These are phyloP conservation scores for Tripterygium wilfordii DNA, from an alignment of 177 flowering plant genomes.

Conservation along the genomic window DNA sequence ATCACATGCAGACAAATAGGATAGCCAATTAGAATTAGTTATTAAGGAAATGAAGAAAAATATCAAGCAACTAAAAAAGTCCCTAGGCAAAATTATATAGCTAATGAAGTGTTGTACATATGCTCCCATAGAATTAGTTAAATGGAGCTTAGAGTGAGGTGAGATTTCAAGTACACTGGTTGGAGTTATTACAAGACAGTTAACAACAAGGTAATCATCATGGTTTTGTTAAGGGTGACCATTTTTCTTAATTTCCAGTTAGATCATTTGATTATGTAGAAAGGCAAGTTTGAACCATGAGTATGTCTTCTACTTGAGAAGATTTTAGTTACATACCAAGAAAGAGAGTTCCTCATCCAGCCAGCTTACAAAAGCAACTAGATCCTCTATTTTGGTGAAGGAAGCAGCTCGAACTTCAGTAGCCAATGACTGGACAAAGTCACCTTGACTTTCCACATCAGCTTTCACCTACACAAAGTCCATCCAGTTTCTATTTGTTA, in stretches of 20 bases:
- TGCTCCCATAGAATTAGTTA: no score
- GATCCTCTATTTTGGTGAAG: constrained; percentile 72
- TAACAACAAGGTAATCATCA: no score
- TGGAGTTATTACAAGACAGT: no score
- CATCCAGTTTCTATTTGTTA: constrained; percentile 4
- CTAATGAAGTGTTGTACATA: no score
- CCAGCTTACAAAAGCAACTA: constrained; percentile 92
- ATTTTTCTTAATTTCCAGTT: no score
- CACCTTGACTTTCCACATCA: constrained; percentile 99
- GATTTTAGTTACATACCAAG: constrained; percentile 51
- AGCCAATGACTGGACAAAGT: constrained; percentile 89
- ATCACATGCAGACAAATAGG: neutral
- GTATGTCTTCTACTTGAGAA: no score
- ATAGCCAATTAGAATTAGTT: neutral
- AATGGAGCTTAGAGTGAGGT: no score
- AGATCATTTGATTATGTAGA: no score
- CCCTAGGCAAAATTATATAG: neutral
- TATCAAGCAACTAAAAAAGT: neutral
- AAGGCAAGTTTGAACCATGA: no score
- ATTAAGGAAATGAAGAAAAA: no score
- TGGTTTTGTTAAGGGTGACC: no score
- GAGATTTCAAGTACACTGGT: no score
- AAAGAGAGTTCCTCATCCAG: constrained; percentile 98
- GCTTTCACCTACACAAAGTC: constrained; percentile 78
- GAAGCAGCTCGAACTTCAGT: constrained; percentile 92